Percentiles rank a stretch among this genome's conserved stretches.
phyloP scores from a whole-genome alignment of 139 green algal species.

The Deuterostichococcus epilithicus region DNA sequence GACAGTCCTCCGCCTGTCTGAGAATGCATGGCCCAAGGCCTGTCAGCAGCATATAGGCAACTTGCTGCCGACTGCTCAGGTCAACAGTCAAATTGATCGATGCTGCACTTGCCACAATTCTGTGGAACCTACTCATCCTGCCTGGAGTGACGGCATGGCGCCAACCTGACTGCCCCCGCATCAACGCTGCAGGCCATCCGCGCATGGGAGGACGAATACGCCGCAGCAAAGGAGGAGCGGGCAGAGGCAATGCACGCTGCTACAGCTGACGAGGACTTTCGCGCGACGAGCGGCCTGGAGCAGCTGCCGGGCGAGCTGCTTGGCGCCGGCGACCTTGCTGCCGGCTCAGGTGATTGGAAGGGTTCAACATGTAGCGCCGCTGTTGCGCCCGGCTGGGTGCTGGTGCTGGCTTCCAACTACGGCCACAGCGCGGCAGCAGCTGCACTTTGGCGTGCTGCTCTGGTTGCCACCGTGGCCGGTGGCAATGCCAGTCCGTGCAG shows the following conservation, averaged over 20 bases:
- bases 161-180: not conserved
- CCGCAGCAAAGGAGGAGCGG: constrained; percentile 33
- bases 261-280: constrained; percentile 13
- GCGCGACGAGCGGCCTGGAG: not conserved
- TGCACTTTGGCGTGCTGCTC: no score
- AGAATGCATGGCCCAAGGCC: constrained; percentile 6
- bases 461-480: no score
- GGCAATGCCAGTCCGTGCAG: no score
- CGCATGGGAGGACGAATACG: constrained; percentile 41
- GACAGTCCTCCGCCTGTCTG: not conserved
- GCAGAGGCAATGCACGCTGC: constrained; percentile 15
- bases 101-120: constrained; percentile 34
- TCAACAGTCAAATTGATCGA: constrained; percentile 9
- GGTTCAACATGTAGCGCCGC: no score
- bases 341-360: constrained; percentile 3
- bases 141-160: not conserved
- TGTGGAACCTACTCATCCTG: not conserved
- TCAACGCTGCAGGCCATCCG: constrained; percentile 19
- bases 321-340: constrained; percentile 1
- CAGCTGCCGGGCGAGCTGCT: not conserved
- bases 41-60: constrained; percentile 15
- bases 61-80: constrained; percentile 13
- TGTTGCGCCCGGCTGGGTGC: no score
- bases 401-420: no score
- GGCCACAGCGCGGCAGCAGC: no score